Base-by-base conservation (phyloP, 1,284 basidiomycete species). In the Sanghuangporus weigelae region DNA sequence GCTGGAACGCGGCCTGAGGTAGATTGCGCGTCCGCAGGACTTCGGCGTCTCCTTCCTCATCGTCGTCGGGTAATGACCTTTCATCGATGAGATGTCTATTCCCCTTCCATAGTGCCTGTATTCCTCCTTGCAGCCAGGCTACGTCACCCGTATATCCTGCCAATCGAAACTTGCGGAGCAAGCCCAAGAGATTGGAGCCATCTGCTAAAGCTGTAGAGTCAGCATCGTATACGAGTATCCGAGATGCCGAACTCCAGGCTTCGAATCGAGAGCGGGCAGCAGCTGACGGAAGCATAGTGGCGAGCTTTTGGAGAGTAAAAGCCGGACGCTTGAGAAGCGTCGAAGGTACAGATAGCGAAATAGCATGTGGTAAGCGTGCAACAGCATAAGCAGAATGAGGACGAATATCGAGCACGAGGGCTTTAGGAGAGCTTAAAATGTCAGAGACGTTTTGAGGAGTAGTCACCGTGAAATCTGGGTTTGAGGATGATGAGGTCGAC, bases 341-440 rank as follows among this genome's bases (percentile, higher is more conserved):
- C 3, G 95, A 95, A 0, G 96, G 96, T 4, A 97, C 92, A 54
- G 93, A 93, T 63, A 98, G 84, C 49, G 93, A 94, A 66, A 97
- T 80, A n/a, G 95, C 89, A 49, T 77, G 71, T 36, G 82, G 81
- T 36, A 96, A 69, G 58, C 93, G 88, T 11, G 86, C 87, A 14
- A 80, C 72, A 1, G 83, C 75, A 72, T 85, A 90, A 6, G 89
- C 83, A 11, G 87, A 88, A 73, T 93, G 90, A 1, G 95, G 87
- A 0, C 96, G 87, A 62, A 98, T 90, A 76, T 98, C 96, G 75
- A 98, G 81, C 66, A 97, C 72, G 67, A 92, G 81, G 10, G 74
- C 64, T 54, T 48, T 36, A 51, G 14, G 73, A 67, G 66, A 78
- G 0, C 72, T 66, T 36, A 81, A 68, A 64, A 75, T 68, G 1